phyloP scores from a whole-genome alignment of 2,329 filamentous ascomycete genomes.

The Daldinia sp. region DNA sequence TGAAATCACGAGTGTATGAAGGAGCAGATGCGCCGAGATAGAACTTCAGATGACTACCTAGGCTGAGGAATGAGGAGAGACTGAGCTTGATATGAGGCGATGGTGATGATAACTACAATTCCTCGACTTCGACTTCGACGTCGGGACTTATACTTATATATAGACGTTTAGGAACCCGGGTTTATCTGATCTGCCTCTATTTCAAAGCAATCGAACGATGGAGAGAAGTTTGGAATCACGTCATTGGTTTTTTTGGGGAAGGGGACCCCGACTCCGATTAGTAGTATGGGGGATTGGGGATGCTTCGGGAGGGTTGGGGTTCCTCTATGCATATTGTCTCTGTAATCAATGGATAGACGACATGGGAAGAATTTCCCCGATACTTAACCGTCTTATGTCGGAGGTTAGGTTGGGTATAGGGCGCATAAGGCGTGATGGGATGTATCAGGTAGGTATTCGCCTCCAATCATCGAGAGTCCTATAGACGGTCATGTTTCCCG shows the following conservation, averaged over 20 bases:
- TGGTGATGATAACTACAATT: slow-evolving; percentile 10
- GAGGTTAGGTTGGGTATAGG: not conserved
- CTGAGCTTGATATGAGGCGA: slow-evolving; percentile 3
- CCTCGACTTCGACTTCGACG: slow-evolving; percentile 31
- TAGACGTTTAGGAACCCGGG: not conserved
- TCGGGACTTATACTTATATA: slow-evolving; percentile 33
- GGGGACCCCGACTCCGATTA: slow-evolving; percentile 15
- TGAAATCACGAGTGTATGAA: not conserved
- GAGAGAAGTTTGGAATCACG: slow-evolving; percentile 30
- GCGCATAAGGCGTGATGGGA: not conserved
- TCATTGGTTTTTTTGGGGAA: slow-evolving; percentile 14
- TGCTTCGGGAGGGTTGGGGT: not conserved
- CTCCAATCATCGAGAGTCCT: not conserved
- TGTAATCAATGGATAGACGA: slow-evolving; percentile 1
- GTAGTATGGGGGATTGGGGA: slow-evolving; percentile 1
- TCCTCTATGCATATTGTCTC: not conserved
- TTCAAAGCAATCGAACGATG: slow-evolving; percentile 37
- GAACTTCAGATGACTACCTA: not conserved
- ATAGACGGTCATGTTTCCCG: not conserved
- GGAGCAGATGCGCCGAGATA: not conserved
- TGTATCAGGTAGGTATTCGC: not conserved
- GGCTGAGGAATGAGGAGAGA: too few relatives aligned
- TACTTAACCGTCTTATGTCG: not conserved
- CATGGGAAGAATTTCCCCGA: not conserved
- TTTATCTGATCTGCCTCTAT: slow-evolving; percentile 14